phyloP scores from a whole-genome alignment of 2,329 filamentous ascomycete genomes.

The Colletotrichum sp. region DNA sequence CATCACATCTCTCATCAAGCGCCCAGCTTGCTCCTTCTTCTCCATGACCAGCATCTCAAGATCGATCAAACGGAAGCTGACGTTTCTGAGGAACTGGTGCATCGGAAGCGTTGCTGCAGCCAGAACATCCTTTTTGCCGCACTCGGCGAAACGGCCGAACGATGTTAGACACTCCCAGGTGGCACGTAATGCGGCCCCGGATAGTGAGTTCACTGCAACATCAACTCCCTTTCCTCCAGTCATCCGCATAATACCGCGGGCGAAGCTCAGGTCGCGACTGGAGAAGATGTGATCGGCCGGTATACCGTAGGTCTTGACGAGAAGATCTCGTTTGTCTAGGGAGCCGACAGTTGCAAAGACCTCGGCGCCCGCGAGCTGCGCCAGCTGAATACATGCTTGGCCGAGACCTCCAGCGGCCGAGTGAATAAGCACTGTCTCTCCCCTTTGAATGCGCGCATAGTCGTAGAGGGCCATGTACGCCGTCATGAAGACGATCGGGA shows the following conservation, averaged over 20 bases:
- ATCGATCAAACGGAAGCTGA: conserved; percentile 39
- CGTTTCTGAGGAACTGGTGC: conserved; percentile 43
- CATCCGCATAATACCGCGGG: conserved; percentile 23
- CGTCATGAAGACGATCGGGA: conserved; percentile 38
- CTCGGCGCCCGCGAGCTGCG: conserved; percentile 31
- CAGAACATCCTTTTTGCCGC: conserved; percentile 43
- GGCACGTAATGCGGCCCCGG: conserved; percentile 39
- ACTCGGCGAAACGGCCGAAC: conserved; percentile 45
- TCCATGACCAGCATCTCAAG: conserved; percentile 22
- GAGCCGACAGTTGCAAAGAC: conserved; percentile 38
- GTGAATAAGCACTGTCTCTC: conserved; percentile 31
- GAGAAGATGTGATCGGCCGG: conserved; percentile 33
- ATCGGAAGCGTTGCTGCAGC: conserved; percentile 46
- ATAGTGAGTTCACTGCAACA: conserved; percentile 39
- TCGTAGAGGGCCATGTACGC: conserved; percentile 35
- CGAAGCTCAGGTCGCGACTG: conserved; percentile 33
- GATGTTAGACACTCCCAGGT: conserved; percentile 44
- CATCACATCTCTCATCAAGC: conserved; percentile 6
- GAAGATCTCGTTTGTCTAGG: conserved; percentile 31
- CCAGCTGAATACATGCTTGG: conserved; percentile 30
- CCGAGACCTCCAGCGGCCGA: conserved; percentile 31
- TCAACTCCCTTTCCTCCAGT: conserved; percentile 32
- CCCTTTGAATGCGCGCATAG: conserved; percentile 28
- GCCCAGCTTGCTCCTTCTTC: conserved; percentile 18
- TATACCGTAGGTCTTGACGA: conserved; percentile 29